Evolutionary conservation across 2,329 filamentous ascomycete species (phyloP).

Genomic region (Xylaria sp.): DNA sequence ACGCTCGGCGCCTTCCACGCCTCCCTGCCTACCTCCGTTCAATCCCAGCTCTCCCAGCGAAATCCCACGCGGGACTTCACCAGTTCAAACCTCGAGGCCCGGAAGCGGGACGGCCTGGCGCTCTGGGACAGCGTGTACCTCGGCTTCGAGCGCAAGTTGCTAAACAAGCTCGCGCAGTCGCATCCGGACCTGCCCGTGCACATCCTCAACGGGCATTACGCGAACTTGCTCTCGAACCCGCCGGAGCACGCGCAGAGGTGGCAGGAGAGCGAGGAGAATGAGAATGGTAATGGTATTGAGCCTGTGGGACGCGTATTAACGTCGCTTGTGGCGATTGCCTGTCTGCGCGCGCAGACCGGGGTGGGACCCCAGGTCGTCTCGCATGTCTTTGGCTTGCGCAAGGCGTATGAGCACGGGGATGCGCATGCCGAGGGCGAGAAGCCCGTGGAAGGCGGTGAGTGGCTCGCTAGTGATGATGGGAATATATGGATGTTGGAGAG

Average conservation of each 20-base stretch:
- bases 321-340: slow-evolving; percentile 74
- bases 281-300: too few relatives aligned
- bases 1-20: slow-evolving; percentile 74
- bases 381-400: slow-evolving; percentile 80
- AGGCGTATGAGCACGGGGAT: slow-evolving; percentile 72
- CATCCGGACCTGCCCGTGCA: slow-evolving; percentile 84
- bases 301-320: slow-evolving; percentile 74
- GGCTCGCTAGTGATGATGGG: slow-evolving; percentile 70
- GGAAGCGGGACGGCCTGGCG: slow-evolving; percentile 62
- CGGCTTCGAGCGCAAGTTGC: slow-evolving; percentile 75
- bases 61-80: slow-evolving; percentile 63
- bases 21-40: slow-evolving; percentile 63
- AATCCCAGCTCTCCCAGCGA: slow-evolving; percentile 55
- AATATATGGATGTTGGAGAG: slow-evolving; percentile 66
- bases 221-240: slow-evolving; percentile 74
- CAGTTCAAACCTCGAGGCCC: slow-evolving; percentile 57
- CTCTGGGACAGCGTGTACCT: slow-evolving; percentile 81
- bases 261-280: too few relatives aligned
- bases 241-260: slow-evolving; percentile 47
- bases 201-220: slow-evolving; percentile 78
- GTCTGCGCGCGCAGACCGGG: slow-evolving; percentile 77
- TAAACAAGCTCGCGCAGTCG: slow-evolving; percentile 71
- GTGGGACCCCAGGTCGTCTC: slow-evolving; percentile 82
- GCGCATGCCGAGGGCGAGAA: slow-evolving; percentile 54
- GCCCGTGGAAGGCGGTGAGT: slow-evolving; percentile 57